Conservation (phyloP, 2,329 filamentous ascomycete genomes). For the Sclerotinia spermophila region DNA sequence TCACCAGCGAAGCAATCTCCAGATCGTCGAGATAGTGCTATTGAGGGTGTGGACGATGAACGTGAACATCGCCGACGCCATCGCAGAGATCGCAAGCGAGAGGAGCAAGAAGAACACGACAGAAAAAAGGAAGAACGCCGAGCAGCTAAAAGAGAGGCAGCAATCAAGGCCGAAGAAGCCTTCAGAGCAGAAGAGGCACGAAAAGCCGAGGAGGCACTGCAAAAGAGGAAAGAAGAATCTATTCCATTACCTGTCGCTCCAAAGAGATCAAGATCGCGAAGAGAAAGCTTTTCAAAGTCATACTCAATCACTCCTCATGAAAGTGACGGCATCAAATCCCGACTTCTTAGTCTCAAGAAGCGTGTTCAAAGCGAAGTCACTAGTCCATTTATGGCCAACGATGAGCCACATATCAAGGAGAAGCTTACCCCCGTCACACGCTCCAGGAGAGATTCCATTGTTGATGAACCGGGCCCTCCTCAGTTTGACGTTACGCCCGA, state of each 20-base stretch:
- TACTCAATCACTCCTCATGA: slow-evolving; percentile 3
- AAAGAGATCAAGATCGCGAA: slow-evolving; percentile 15
- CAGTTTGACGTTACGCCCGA: slow-evolving; percentile 13
- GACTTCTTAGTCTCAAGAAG: slow-evolving; percentile 7
- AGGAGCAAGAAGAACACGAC: slow-evolving; percentile 36
- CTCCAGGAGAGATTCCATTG: background rate
- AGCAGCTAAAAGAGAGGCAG: slow-evolving; percentile 21
- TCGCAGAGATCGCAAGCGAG: slow-evolving; percentile 30
- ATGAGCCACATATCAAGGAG: slow-evolving; percentile 30
- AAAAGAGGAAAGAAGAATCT: background rate
- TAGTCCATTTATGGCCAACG: slow-evolving; percentile 27
- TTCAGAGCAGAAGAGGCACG: slow-evolving; percentile 8
- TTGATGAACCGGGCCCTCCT: slow-evolving; percentile 1
- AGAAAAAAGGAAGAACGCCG: slow-evolving; percentile 32
- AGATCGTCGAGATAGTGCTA: slow-evolving; percentile 33
- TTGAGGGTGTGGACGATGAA: slow-evolving; percentile 29
- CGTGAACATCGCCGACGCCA: slow-evolving; percentile 22
- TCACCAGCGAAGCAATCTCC: slow-evolving; percentile 21
- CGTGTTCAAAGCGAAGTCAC: slow-evolving; percentile 29
- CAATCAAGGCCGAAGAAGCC: slow-evolving; percentile 5
- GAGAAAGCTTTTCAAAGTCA: slow-evolving; percentile 5
- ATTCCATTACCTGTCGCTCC: background rate
- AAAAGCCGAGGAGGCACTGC: background rate
- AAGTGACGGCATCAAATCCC: background rate
- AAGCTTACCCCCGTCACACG: slow-evolving; percentile 16